Percentiles rank a stretch among this genome's conserved stretches.
These are phyloP conservation scores for Solanum boliviense DNA, from an alignment of 257 asterid genomes.

Conservation along the genomic window DNA sequence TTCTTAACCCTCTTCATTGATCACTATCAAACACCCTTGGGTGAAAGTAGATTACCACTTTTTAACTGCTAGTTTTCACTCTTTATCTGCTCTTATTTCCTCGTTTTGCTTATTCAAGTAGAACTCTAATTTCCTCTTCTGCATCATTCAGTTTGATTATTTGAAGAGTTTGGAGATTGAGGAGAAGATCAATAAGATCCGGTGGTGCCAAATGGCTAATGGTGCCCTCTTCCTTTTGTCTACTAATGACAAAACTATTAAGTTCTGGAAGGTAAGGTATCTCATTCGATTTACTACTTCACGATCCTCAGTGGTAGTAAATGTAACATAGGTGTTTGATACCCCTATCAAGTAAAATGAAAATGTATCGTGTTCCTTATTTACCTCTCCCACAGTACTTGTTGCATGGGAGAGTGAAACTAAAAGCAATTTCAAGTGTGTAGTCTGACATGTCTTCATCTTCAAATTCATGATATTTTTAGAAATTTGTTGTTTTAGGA, in stretches of 20 bases:
- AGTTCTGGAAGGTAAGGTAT: conserved; percentile 66
- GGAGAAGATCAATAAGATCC: conserved; percentile 84
- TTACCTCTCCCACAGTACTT: neutral
- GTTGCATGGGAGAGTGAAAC: neutral
- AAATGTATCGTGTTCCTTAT: neutral
- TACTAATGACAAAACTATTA: conserved; percentile 78
- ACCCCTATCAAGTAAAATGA: neutral
- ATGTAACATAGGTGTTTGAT: neutral
- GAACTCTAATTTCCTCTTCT: neutral
- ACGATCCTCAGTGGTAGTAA: neutral
- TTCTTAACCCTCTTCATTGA: neutral
- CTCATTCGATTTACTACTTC: neutral
- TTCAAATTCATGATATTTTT: neutral
- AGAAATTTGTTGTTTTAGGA: neutral
- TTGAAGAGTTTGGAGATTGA: conserved; percentile 82
- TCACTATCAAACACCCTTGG: neutral
- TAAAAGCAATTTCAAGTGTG: neutral
- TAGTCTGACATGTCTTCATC: neutral
- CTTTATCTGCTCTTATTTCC: neutral
- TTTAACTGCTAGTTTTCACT: neutral
- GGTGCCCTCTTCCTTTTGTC: conserved; percentile 71
- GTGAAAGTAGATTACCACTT: neutral
- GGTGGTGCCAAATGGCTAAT: conserved; percentile 77
- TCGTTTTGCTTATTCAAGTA: conserved; percentile 6
- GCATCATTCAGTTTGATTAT: conserved; percentile 54